Percentiles rank a stretch among this genome's conserved stretches.
These are phyloP conservation scores for Dalbergia cochinchinensis DNA, from an alignment of 306 rosid genomes.

Conservation along the genomic window DNA sequence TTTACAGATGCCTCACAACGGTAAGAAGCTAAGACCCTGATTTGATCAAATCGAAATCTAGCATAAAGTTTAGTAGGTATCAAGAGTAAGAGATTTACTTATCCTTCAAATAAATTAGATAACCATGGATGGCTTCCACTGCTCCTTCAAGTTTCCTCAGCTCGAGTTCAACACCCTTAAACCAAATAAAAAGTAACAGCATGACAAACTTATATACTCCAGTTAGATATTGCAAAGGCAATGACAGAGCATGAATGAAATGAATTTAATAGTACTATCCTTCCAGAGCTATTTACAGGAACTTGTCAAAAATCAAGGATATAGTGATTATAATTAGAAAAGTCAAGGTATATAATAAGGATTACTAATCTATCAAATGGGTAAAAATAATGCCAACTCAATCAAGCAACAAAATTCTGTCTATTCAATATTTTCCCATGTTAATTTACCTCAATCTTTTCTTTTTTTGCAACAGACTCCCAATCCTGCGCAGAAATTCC, in stretches of 20 bases:
- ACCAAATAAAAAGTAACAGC: slow-evolving; percentile 13
- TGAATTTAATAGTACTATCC: neutral
- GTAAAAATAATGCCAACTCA: neutral
- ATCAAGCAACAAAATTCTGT: neutral
- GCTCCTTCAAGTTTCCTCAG: slow-evolving; percentile 54
- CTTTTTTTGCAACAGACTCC: slow-evolving; percentile 65
- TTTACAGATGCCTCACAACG: neutral
- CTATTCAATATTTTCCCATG: neutral
- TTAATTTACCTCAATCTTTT: slow-evolving; percentile 56
- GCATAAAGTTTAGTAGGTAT: neutral
- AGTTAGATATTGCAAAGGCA: neutral
- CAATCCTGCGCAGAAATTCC: slow-evolving; percentile 63
- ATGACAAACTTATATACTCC: neutral
- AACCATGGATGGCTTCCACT: slow-evolving; percentile 53
- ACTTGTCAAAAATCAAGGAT: neutral
- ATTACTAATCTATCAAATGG: neutral
- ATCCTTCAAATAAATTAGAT: slow-evolving; percentile 52
- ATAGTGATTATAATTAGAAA: neutral
- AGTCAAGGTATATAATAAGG: neutral
- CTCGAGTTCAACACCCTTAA: slow-evolving; percentile 65
- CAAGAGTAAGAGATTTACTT: slow-evolving; percentile 48
- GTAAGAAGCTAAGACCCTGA: neutral
- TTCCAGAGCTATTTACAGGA: too few relatives aligned
- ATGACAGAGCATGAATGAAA: neutral
- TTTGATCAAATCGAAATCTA: neutral